Base-by-base conservation (phyloP, 768 basidiomycete genomes). In the Polyporus arcularius region DNA sequence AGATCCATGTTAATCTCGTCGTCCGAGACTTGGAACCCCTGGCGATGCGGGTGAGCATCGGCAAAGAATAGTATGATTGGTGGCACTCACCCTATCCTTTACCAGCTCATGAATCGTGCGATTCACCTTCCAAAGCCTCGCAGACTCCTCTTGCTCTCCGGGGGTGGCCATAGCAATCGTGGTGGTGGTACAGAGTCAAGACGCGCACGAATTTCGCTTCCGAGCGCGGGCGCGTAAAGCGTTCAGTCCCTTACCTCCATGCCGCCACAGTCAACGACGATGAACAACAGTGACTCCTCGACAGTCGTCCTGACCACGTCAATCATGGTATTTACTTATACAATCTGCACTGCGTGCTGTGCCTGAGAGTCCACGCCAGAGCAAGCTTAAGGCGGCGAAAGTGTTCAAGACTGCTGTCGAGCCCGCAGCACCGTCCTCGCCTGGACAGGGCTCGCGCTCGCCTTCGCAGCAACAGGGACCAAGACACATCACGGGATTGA, bases 81-180 rank as follows among this genome's bases (percentile, higher is more conserved):
- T 35, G 35, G 14, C 26, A 71, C 82, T 77, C 63, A 98, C 97
- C 80, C 97, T 86, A 74, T 99, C 96, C 73, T 88, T 86, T 64
- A 96, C 93, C 54, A 99, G 87, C 76, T 99, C 96, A 72, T 98
- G 96, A 45, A 98, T 90, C 51, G 97, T 98, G 68, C 93, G 79
- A 75, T 94, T 94, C 64, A 98, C 95, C 70, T 96, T 90, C 94
- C 95, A 98, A 71, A 98, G 82, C 70, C 87, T 88, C 60, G 95
- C 90, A 62, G 88, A 84, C 74, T 93, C 91, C 76, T 92, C 90
- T 68, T 77, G 55, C 28, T 64, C 58, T 35, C 47, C 63, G 47
- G 55, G 45, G 46, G 47, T 54, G 15, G 51, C n/a, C 48, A 51
- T 40, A 9, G 76, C 89, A 65, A 81, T 78, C 88, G 91, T 89